Conservation (phyloP, 2,329 filamentous ascomycete genomes). For the Orbilia blumenaviensis region DNA sequence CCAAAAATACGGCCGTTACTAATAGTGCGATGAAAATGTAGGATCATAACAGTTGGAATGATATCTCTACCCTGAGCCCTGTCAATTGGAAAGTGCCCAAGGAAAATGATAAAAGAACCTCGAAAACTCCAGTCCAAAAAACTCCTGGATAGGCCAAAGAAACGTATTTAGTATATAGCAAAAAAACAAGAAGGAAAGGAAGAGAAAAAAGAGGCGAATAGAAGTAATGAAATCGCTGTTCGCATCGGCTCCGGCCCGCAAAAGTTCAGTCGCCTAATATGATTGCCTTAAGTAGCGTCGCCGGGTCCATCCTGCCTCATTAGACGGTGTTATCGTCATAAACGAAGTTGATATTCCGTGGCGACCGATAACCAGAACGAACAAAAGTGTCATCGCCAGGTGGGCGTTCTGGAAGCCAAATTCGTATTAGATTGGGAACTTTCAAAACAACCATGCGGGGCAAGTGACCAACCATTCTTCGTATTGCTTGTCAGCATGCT, state of each 20-base stretch:
- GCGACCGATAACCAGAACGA: constrained; percentile 75
- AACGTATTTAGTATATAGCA: constrained; percentile 6
- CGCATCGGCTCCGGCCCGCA: no score
- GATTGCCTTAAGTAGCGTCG: not conserved
- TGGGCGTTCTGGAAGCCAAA: constrained; percentile 70
- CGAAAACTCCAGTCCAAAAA: constrained; percentile 43
- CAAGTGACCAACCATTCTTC: constrained; percentile 70
- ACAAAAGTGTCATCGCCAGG: constrained; percentile 92
- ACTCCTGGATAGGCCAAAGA: constrained; percentile 43
- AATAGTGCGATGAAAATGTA: constrained; percentile 1
- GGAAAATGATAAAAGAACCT: constrained; percentile 15
- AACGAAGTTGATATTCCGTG: constrained; percentile 88
- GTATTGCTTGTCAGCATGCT: constrained; percentile 97
- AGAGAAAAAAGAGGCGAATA: not conserved
- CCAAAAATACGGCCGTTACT: not conserved
- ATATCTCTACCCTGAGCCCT: constrained; percentile 28
- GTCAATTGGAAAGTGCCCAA: constrained; percentile 8
- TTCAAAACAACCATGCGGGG: not conserved
- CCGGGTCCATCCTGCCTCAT: constrained; percentile 5
- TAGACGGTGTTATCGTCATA: constrained; percentile 89
- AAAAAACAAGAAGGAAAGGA: no score
- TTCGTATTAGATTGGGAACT: constrained; percentile 7
- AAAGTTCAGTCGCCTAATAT: not conserved
- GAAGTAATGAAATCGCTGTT: not conserved
- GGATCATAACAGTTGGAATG: constrained; percentile 14